Percentiles rank a stretch among this genome's conserved stretches.
Conservation (phyloP, 345 rosid genomes). For the Lepidium didymum region DNA sequence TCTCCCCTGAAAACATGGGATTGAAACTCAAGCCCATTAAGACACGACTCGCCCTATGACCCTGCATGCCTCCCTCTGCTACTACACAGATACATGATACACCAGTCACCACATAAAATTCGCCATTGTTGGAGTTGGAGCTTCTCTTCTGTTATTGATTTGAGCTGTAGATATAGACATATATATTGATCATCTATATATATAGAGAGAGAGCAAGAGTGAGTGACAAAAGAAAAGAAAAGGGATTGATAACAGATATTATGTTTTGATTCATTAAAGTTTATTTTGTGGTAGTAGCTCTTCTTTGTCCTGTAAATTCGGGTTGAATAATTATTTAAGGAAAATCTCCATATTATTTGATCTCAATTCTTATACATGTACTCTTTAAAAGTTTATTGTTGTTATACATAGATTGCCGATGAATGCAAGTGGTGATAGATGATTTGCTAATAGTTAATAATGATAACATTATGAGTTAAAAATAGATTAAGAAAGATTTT, state of each 20-base stretch:
- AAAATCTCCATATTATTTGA: background rate
- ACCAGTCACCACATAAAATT: background rate
- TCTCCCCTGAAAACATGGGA: conserved; percentile 98
- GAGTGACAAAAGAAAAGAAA: background rate
- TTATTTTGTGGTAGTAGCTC: background rate
- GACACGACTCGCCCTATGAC: conserved; percentile 43
- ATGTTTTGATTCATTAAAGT: conserved; percentile 15
- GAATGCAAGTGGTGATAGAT: too few relatives aligned
- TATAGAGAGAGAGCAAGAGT: background rate
- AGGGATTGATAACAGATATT: conserved; percentile 19
- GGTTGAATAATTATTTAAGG: conserved; percentile 11
- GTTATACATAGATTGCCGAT: too few relatives aligned
- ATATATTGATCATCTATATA: conserved; percentile 21
- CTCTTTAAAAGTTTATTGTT: too few relatives aligned
- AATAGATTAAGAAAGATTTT: too few relatives aligned
- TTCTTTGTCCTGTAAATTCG: conserved; percentile 8
- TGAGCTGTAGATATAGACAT: conserved; percentile 26
- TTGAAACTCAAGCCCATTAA: conserved; percentile 91
- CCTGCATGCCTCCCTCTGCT: background rate
- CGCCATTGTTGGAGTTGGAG: conserved; percentile 12
- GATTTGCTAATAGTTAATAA: too few relatives aligned
- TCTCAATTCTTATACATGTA: background rate
- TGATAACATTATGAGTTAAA: too few relatives aligned
- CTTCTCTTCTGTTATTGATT: conserved; percentile 11
- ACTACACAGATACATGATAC: conserved; percentile 10